Percentiles rank a stretch among this genome's conserved stretches.
Evolutionary conservation across 768 basidiomycete genomes (phyloP).

Genomic region (Albatrellus ellisii): DNA sequence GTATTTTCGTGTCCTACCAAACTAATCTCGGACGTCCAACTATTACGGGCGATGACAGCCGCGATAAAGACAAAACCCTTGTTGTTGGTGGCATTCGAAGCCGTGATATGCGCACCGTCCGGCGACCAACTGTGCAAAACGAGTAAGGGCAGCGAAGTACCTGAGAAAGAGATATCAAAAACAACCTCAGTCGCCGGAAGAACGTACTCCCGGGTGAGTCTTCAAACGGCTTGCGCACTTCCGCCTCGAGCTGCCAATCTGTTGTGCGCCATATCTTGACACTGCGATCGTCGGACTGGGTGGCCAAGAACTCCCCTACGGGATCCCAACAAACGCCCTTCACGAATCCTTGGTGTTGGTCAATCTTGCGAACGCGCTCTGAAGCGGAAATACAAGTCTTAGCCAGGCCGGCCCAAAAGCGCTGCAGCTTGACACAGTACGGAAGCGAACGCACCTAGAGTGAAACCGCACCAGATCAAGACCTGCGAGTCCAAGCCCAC

Average conservation of each 20-base stretch:
- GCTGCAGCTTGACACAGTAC: not conserved
- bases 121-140: slow-evolving; percentile 75
- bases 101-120: slow-evolving; percentile 96
- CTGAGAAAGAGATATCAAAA: not conserved
- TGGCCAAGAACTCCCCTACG: slow-evolving; percentile 95
- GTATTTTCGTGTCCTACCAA: slow-evolving; percentile 97
- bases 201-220: slow-evolving; percentile 93
- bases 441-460: slow-evolving; percentile 47
- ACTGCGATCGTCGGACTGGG: slow-evolving; percentile 90
- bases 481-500: slow-evolving; percentile 88
- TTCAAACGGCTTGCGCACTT: slow-evolving; percentile 82
- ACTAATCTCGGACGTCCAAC: slow-evolving; percentile 87
- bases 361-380: slow-evolving; percentile 79
- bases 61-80: slow-evolving; percentile 96
- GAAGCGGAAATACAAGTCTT: no score
- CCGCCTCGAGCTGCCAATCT: slow-evolving; percentile 80
- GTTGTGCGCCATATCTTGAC: slow-evolving; percentile 95
- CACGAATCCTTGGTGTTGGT: slow-evolving; percentile 89
- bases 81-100: slow-evolving; percentile 94
- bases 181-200: slow-evolving; percentile 78
- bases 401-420: no score
- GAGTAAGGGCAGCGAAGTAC: not conserved
- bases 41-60: slow-evolving; percentile 80
- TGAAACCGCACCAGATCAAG: slow-evolving; percentile 88
- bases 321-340: slow-evolving; percentile 99